Conservation (phyloP, 495 filamentous ascomycete genomes). For the Sabuloglossum arenarium region DNA sequence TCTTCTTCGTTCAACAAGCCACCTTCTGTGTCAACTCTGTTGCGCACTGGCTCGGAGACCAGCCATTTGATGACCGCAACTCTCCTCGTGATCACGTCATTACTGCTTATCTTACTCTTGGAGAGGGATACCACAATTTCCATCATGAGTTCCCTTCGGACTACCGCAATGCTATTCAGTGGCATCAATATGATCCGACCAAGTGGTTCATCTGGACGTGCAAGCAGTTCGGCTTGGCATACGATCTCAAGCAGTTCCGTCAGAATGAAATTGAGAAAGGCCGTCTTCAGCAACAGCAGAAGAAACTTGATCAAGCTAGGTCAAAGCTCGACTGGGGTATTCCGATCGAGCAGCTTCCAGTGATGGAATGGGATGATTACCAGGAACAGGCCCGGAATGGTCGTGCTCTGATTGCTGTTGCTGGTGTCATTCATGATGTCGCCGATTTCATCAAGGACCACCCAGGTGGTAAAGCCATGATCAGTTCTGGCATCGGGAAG, state of each 20-base stretch:
- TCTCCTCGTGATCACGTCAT: constrained; percentile 13
- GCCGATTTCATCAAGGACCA: constrained; percentile 10
- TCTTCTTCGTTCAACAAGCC: constrained; percentile 13
- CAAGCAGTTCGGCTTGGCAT: constrained; percentile 12
- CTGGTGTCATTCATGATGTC: constrained; percentile 11
- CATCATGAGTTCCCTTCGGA: constrained; percentile 18
- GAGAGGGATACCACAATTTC: constrained; percentile 18
- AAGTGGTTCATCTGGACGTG: constrained; percentile 15
- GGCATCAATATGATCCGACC: constrained; percentile 15
- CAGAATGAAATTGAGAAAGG: constrained; percentile 13
- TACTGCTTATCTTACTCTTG: constrained; percentile 13
- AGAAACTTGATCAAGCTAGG: constrained; percentile 8
- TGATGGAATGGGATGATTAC: constrained; percentile 12
- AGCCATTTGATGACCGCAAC: constrained; percentile 13
- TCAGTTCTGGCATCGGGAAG: constrained; percentile 12
- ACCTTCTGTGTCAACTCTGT: constrained; percentile 19
- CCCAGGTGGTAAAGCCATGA: constrained; percentile 14
- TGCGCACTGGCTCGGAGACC: constrained; percentile 17
- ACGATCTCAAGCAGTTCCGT: constrained; percentile 10
- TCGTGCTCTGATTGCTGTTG: constrained; percentile 6
- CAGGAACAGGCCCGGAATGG: constrained; percentile 4
- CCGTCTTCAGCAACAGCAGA: constrained; percentile 7
- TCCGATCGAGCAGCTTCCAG: constrained; percentile 8
- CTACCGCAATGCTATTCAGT: constrained; percentile 16
- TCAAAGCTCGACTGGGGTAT: constrained; percentile 11